Evolutionary conservation across 331 rosid genomes (phyloP).

Genomic region (Erythrophleum ivorense): DNA sequence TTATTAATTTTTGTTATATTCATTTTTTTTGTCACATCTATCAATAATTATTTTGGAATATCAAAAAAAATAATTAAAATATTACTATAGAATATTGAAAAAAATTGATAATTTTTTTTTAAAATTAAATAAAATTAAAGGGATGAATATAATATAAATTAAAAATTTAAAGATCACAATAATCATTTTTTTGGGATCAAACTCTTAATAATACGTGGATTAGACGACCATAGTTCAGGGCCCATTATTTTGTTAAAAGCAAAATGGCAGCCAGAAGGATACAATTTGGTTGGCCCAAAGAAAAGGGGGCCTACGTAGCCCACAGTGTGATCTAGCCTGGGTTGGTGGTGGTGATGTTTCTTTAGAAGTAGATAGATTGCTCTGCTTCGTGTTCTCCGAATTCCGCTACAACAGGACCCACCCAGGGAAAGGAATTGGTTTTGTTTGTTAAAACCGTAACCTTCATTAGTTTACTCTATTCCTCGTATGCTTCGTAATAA

Average conservation of each 20-base stretch:
- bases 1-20: too few species aligned
- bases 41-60: too few species aligned
- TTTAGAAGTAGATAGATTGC: too few species aligned
- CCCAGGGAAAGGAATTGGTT: neutral
- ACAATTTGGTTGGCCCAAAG: neutral
- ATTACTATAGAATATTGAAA: too few species aligned
- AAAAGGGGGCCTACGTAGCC: neutral
- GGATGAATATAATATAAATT: neutral
- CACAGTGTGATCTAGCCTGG: neutral
- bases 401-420: neutral
- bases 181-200: neutral
- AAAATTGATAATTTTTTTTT: too few species aligned
- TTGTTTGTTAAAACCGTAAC: neutral
- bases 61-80: too few species aligned
- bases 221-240: neutral
- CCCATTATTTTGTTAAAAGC: neutral
- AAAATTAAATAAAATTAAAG: neutral
- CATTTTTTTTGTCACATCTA: too few species aligned
- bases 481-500: neutral
- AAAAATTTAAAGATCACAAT: neutral
- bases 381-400: neutral
- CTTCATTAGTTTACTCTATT: neutral
- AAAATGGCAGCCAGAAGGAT: neutral
- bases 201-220: neutral
- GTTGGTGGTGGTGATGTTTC: too few species aligned